Conservation (phyloP, 2,329 filamentous ascomycete species). For the Myriosclerotinia duriaeana region DNA sequence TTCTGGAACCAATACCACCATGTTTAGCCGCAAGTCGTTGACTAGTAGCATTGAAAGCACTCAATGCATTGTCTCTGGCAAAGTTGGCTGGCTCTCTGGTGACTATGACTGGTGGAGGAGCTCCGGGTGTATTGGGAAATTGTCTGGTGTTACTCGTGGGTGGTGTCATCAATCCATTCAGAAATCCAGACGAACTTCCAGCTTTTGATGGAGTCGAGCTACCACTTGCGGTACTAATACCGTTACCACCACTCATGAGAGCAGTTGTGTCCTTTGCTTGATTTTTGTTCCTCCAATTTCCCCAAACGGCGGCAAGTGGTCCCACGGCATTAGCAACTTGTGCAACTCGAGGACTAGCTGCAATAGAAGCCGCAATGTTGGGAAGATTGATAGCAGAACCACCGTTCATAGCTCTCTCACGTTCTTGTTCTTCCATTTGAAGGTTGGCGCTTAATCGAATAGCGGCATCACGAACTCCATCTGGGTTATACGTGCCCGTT, state of each 20-base stretch:
- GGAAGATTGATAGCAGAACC: slow-evolving; percentile 67
- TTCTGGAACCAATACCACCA: slow-evolving; percentile 31
- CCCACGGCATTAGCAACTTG: slow-evolving; percentile 81
- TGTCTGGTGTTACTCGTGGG: slow-evolving; percentile 58
- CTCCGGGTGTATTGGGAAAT: slow-evolving; percentile 17
- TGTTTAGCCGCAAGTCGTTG: slow-evolving; percentile 56
- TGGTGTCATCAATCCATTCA: slow-evolving; percentile 85
- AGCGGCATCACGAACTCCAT: slow-evolving; percentile 81
- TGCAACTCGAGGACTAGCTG: slow-evolving; percentile 70
- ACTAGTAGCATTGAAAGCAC: slow-evolving; percentile 60
- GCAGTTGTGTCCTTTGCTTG: slow-evolving; percentile 42
- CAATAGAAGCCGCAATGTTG: slow-evolving; percentile 72
- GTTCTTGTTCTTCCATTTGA: slow-evolving; percentile 97
- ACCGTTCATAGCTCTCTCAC: slow-evolving; percentile 76
- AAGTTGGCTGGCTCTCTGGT: slow-evolving; percentile 47
- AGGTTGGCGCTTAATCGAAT: slow-evolving; percentile 92
- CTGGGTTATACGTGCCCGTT: slow-evolving; percentile 71
- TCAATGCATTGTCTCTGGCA: slow-evolving; percentile 36
- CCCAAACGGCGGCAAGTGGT: slow-evolving; percentile 84
- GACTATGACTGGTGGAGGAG: slow-evolving; percentile 39
- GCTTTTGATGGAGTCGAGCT: slow-evolving; percentile 30
- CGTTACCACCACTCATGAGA: slow-evolving; percentile 24
- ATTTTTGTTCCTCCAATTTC: slow-evolving; percentile 74
- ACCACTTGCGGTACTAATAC: slow-evolving; percentile 32
- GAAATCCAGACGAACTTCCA: slow-evolving; percentile 55